Evolutionary conservation across 1,139 yeast genomes (phyloP).

Genomic region (Taphrina communis): DNA sequence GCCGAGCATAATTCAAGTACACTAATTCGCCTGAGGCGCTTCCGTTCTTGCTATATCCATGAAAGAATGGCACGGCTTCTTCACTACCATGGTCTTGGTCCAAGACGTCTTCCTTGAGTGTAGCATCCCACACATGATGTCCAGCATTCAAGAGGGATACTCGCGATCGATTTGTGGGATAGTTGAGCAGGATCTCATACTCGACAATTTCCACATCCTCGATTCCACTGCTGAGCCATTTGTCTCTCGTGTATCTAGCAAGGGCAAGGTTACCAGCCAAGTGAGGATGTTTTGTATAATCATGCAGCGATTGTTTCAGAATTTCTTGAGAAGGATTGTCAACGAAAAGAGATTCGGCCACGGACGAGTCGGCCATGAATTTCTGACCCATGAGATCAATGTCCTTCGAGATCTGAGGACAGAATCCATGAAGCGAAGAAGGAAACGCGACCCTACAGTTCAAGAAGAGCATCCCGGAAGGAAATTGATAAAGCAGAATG

Average conservation of each 20-base stretch:
- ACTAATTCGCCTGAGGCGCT: constrained; percentile 65
- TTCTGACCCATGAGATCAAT: constrained; percentile 12
- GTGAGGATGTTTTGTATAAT: constrained; percentile 59
- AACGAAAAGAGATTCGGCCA: constrained; percentile 28
- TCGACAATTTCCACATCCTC: constrained; percentile 58
- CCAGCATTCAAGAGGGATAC: constrained; percentile 59
- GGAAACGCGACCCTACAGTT: not conserved
- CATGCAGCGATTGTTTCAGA: constrained; percentile 55
- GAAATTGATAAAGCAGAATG: constrained; percentile 2
- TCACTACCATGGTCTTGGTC: constrained; percentile 66
- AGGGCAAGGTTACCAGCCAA: constrained; percentile 72
- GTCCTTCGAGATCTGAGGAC: not conserved
- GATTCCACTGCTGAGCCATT: constrained; percentile 69
- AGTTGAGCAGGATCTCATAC: constrained; percentile 66
- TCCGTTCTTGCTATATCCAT: constrained; percentile 73
- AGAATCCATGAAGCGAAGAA: not conserved
- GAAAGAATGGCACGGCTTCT: constrained; percentile 59
- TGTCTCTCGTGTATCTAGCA: constrained; percentile 68
- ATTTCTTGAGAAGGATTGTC: constrained; percentile 26
- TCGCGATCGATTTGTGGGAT: constrained; percentile 54
- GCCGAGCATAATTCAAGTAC: constrained; percentile 68
- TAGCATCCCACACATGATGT: constrained; percentile 62
- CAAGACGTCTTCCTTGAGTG: constrained; percentile 72
- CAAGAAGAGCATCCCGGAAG: not conserved
- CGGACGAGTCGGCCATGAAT: constrained; percentile 14